Percentiles rank a stretch among this genome's conserved stretches.
These are phyloP conservation scores for Saprolegnia parasitica DNA, from an alignment of 352 stramenopile genomes.

Conservation along the genomic window DNA sequence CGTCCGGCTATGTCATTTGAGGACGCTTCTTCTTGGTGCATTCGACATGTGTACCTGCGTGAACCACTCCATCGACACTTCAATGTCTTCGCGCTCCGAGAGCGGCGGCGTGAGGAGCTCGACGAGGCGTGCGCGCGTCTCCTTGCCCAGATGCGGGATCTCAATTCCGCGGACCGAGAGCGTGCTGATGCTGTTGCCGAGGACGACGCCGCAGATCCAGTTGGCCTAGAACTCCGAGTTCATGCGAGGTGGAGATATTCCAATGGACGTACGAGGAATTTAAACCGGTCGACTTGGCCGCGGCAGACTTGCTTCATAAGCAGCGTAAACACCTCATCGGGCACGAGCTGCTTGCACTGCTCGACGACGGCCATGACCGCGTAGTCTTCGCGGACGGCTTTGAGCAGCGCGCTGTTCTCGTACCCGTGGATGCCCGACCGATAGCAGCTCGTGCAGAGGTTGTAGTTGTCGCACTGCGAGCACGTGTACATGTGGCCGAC, in stretches of 20 bases:
- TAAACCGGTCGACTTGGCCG: conserved; percentile 85
- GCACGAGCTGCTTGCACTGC: conserved; percentile 63
- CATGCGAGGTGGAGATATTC: neutral
- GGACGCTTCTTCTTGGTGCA: no score
- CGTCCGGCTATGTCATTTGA: conserved; percentile 8
- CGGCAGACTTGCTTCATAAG: conserved; percentile 80
- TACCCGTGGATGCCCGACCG: conserved; percentile 78
- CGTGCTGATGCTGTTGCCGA: conserved; percentile 56
- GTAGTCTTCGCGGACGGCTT: conserved; percentile 79
- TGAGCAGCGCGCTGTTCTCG: conserved; percentile 69
- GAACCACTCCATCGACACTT: conserved; percentile 88
- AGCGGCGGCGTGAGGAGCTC: conserved; percentile 75
- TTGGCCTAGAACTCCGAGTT: conserved; percentile 42
- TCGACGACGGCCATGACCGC: conserved; percentile 72
- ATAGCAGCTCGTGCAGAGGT: conserved; percentile 79
- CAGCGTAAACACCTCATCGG: conserved; percentile 75
- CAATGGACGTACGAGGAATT: conserved; percentile 48
- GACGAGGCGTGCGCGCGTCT: conserved; percentile 67
- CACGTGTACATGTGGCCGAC: conserved; percentile 86
- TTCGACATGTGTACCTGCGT: conserved; percentile 59
- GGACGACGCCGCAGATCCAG: conserved; percentile 79
- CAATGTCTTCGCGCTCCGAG: conserved; percentile 71
- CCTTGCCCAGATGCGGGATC: conserved; percentile 68
- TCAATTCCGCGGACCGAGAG: conserved; percentile 79
- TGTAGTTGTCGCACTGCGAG: conserved; percentile 81